Percentiles rank a stretch among this genome's conserved stretches.
These are phyloP conservation scores for Zalaria obscura DNA, from an alignment of 2,329 filamentous ascomycete genomes.

Conservation along the genomic window DNA sequence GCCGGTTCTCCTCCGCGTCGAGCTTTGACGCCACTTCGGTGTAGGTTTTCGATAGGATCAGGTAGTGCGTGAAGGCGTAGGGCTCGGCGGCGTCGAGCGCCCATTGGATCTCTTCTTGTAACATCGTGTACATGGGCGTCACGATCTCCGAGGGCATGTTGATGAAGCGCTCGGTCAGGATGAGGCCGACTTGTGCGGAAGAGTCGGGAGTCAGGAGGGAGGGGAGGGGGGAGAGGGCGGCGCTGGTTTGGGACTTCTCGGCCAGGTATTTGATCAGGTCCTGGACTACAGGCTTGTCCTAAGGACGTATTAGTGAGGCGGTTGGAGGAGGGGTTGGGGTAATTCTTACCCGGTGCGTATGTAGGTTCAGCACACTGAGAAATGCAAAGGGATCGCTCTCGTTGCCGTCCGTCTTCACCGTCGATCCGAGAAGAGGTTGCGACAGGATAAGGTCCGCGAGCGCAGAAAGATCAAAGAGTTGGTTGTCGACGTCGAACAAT, in stretches of 20 bases:
- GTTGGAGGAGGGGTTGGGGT: neutral
- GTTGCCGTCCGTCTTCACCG: constrained; percentile 93
- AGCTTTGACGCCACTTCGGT: constrained; percentile 72
- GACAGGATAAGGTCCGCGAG: constrained; percentile 76
- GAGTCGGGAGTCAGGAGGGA: constrained; percentile 21
- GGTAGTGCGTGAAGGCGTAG: constrained; percentile 84
- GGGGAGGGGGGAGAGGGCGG: constrained; percentile 36
- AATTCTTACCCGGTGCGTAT: constrained; percentile 47
- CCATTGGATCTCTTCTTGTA: constrained; percentile 78
- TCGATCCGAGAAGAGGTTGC: constrained; percentile 79
- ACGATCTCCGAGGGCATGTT: constrained; percentile 92
- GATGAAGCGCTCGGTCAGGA: constrained; percentile 86
- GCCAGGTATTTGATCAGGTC: constrained; percentile 59
- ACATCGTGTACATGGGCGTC: constrained; percentile 89
- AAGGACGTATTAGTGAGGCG: neutral
- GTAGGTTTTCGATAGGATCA: constrained; percentile 87
- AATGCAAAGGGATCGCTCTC: constrained; percentile 88
- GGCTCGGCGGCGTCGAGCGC: constrained; percentile 84
- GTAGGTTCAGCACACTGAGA: constrained; percentile 72
- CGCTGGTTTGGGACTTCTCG: constrained; percentile 36
- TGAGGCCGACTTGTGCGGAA: constrained; percentile 54
- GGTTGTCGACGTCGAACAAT: constrained; percentile 76
- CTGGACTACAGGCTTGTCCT: constrained; percentile 57
- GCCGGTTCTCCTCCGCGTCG: constrained; percentile 48
- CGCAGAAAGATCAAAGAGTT: constrained; percentile 74